A percentile compares a stretch with the other conserved stretches of the same genome.
These are phyloP conservation scores for Lactarius sanguifluus DNA, from an alignment of 768 basidiomycete species.

Conservation along the genomic window DNA sequence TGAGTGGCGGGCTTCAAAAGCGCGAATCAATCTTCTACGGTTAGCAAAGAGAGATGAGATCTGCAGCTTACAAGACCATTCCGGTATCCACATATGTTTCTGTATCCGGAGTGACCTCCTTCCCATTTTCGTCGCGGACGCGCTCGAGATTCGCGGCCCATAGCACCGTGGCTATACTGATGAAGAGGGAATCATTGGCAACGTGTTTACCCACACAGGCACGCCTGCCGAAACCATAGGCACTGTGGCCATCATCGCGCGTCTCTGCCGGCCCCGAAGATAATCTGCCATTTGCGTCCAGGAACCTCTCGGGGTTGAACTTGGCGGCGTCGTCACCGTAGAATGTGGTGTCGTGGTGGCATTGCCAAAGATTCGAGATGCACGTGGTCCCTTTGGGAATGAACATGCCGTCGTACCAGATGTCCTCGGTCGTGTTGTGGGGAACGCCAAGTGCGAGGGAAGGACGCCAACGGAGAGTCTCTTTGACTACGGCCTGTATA, in stretches of 20 bases:
- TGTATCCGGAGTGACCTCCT: conserved; percentile 8
- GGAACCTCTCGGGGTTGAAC: conserved; percentile 29
- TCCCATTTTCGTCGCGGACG: conserved; percentile 4
- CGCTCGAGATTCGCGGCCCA: conserved; percentile 27
- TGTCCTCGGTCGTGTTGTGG: conserved; percentile 30
- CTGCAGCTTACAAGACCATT: conserved; percentile 21
- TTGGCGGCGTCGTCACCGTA: conserved; percentile 25
- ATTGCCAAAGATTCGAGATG: conserved; percentile 31
- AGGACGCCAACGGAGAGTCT: conserved; percentile 16
- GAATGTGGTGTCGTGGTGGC: conserved; percentile 6
- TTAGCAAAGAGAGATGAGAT: background rate
- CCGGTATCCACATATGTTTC: conserved; percentile 15
- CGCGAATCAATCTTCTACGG: background rate
- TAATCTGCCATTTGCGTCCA: conserved; percentile 18
- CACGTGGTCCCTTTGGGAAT: conserved; percentile 40
- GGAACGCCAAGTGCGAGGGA: conserved; percentile 4
- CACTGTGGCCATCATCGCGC: conserved; percentile 20
- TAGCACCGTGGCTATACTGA: conserved; percentile 28
- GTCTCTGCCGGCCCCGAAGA: conserved; percentile 14
- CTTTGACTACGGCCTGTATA: conserved; percentile 18
- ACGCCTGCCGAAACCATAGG: conserved; percentile 23
- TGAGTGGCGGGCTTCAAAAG: background rate
- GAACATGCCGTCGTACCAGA: conserved; percentile 33
- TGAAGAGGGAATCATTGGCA: conserved; percentile 28
- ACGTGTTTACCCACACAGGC: conserved; percentile 28